phyloP scores from a whole-genome alignment of 208 protist species.

The Crithidia fasciculata region DNA sequence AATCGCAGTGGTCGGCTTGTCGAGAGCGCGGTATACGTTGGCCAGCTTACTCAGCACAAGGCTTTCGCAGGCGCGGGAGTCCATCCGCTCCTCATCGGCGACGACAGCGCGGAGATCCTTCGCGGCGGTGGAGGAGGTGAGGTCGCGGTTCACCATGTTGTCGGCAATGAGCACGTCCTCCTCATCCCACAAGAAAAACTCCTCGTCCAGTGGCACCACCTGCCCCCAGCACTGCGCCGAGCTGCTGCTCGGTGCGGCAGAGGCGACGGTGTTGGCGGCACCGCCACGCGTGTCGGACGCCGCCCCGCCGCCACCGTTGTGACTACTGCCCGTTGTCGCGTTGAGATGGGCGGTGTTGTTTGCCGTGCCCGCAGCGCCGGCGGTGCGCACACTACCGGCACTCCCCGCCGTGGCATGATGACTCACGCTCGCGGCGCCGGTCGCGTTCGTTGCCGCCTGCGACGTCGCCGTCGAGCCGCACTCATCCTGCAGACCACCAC shows the following conservation, averaged over 20 bases:
- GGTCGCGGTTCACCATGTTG: slow-evolving; percentile 35
- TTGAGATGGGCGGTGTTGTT: neutral
- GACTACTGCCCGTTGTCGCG: neutral
- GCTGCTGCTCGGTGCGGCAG: neutral
- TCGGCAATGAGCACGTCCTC: slow-evolving; percentile 36
- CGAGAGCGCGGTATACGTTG: slow-evolving; percentile 75
- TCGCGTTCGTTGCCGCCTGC: neutral
- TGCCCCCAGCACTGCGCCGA: slow-evolving; percentile 31
- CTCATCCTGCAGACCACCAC: slow-evolving; percentile 2
- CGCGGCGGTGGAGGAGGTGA: slow-evolving; percentile 26
- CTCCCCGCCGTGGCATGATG: slow-evolving; percentile 5
- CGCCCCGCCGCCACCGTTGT: neutral
- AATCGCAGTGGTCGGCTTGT: slow-evolving; percentile 72
- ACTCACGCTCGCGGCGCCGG: slow-evolving; percentile 3
- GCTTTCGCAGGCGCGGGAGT: slow-evolving; percentile 61
- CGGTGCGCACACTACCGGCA: neutral
- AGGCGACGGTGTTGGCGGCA: neutral
- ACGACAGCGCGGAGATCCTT: slow-evolving; percentile 54
- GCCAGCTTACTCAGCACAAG: slow-evolving; percentile 79
- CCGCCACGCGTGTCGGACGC: slow-evolving; percentile 1
- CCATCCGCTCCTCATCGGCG: slow-evolving; percentile 55
- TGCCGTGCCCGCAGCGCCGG: neutral
- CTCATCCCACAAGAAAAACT: slow-evolving; percentile 43
- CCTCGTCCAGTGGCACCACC: slow-evolving; percentile 37
- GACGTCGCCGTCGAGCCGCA: slow-evolving; percentile 1